phyloP scores from a whole-genome alignment of 768 basidiomycete species.

The Phanerochaete sordida region DNA sequence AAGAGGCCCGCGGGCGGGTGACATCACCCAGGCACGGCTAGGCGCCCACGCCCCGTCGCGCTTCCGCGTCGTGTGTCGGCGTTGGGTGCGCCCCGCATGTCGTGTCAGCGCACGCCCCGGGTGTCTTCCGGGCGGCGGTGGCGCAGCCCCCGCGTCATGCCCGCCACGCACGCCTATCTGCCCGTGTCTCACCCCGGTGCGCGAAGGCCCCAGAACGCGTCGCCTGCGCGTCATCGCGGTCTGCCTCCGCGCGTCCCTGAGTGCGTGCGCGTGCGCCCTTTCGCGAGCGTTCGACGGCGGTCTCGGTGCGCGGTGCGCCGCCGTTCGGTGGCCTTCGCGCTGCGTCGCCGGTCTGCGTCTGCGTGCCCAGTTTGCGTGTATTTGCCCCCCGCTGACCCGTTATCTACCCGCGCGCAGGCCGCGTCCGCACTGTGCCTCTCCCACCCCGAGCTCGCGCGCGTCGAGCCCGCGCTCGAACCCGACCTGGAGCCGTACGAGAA shows the following conservation, averaged over 20 bases:
- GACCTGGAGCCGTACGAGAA: slow-evolving; percentile 20
- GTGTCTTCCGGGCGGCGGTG: too few species aligned
- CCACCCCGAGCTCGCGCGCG: slow-evolving; percentile 6
- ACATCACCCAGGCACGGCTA: neutral
- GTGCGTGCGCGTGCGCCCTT: neutral
- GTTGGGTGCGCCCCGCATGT: too few species aligned
- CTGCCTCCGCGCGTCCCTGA: neutral
- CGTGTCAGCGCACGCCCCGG: too few species aligned
- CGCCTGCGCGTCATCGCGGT: too few species aligned
- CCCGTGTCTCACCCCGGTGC: too few species aligned
- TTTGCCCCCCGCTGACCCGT: neutral
- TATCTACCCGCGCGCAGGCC: neutral
- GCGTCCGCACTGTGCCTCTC: slow-evolving; percentile 9
- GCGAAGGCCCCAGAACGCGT: neutral
- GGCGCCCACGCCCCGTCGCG: neutral
- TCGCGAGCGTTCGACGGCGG: neutral
- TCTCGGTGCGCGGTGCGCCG: neutral
- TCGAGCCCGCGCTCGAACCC: slow-evolving; percentile 18
- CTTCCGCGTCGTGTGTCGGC: too few species aligned
- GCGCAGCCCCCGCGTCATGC: too few species aligned
- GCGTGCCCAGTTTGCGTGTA: neutral
- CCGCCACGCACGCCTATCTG: too few species aligned
- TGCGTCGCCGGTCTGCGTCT: neutral
- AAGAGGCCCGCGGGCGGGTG: neutral
- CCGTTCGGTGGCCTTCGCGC: neutral